These are phyloP conservation scores for Pichia sp. DNA, from an alignment of 1,139 yeast genomes.

Conservation along the genomic window DNA sequence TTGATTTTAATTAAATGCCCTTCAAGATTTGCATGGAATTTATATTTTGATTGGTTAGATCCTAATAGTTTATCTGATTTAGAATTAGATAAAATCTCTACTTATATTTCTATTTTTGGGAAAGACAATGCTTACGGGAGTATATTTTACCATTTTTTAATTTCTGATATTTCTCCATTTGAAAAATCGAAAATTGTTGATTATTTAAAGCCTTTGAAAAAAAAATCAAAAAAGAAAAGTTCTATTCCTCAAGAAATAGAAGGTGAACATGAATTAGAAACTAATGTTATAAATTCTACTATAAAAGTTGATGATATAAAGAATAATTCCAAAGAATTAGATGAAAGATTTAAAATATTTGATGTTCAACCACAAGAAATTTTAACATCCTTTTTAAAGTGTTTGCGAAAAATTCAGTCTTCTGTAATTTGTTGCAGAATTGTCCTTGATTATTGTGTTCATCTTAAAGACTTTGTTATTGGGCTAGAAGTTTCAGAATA, in stretches of 20 bases:
- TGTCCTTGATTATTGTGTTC: conserved; percentile 53
- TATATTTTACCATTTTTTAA: conserved; percentile 50
- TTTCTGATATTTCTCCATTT: conserved; percentile 66
- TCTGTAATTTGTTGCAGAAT: conserved; percentile 63
- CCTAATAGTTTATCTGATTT: conserved; percentile 42
- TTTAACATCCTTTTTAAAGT: conserved; percentile 47
- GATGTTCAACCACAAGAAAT: conserved; percentile 38
- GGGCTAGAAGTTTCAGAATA: conserved; percentile 56
- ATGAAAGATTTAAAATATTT: conserved; percentile 3
- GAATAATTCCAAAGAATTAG: conserved; percentile 11
- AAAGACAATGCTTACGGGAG: conserved; percentile 48
- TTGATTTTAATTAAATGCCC: conserved; percentile 63
- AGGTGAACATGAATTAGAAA: conserved; percentile 7
- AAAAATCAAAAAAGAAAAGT: conserved; percentile 4
- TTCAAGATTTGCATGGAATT: conserved; percentile 63
- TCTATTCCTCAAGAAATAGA: conserved; percentile 3
- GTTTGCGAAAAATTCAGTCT: conserved; percentile 40
- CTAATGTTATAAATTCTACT: no score
- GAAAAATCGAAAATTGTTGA: conserved; percentile 28
- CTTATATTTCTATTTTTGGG: conserved; percentile 53
- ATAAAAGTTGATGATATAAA: no score
- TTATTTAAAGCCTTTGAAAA: conserved; percentile 25
- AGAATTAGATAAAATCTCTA: conserved; percentile 41
- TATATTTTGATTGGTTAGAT: conserved; percentile 75
- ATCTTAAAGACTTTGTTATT: conserved; percentile 55